Evolutionary conservation across 1,284 basidiomycete species (phyloP).

Genomic region (Mrakiaceae sp.): DNA sequence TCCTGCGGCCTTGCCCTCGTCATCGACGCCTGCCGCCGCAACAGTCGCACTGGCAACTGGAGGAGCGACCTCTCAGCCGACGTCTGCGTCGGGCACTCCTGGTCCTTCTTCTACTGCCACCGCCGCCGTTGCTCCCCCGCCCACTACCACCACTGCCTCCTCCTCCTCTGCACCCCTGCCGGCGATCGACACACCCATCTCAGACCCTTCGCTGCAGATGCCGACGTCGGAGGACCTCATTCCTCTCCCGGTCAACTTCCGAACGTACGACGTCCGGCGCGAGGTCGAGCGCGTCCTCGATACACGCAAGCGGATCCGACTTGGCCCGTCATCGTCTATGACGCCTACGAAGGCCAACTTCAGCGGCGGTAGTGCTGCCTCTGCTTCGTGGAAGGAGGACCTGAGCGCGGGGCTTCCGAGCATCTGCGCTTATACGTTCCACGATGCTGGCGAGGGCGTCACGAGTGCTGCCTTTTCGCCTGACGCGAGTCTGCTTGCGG

Average conservation of each 20-base stretch:
- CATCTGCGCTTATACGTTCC: slow-evolving; percentile 82
- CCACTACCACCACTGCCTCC: slow-evolving; percentile 36
- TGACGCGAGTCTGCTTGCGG: slow-evolving; percentile 89
- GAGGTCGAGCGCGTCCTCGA: slow-evolving; percentile 87
- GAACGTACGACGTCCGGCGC: slow-evolving; percentile 74
- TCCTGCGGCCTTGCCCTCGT: neutral
- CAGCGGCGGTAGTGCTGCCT: neutral
- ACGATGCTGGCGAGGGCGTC: slow-evolving; percentile 76
- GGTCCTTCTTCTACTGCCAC: no score
- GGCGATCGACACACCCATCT: neutral
- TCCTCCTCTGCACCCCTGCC: slow-evolving; percentile 35
- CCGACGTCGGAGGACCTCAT: slow-evolving; percentile 64
- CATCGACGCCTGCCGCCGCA: slow-evolving; percentile 35
- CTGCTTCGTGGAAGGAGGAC: slow-evolving; percentile 34
- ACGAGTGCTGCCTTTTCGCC: slow-evolving; percentile 81
- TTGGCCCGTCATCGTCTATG: slow-evolving; percentile 54
- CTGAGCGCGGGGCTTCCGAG: slow-evolving; percentile 63
- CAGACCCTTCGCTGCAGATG: slow-evolving; percentile 24
- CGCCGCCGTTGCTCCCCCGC: no score
- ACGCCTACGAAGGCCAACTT: neutral
- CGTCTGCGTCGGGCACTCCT: no score
- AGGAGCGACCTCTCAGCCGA: no score
- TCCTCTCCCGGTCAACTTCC: slow-evolving; percentile 70
- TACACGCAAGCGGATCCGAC: slow-evolving; percentile 72
- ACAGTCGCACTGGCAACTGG: no score